These are phyloP conservation scores for Cladophialophora exuberans DNA, from an alignment of 2,329 filamentous ascomycete genomes.

Conservation along the genomic window DNA sequence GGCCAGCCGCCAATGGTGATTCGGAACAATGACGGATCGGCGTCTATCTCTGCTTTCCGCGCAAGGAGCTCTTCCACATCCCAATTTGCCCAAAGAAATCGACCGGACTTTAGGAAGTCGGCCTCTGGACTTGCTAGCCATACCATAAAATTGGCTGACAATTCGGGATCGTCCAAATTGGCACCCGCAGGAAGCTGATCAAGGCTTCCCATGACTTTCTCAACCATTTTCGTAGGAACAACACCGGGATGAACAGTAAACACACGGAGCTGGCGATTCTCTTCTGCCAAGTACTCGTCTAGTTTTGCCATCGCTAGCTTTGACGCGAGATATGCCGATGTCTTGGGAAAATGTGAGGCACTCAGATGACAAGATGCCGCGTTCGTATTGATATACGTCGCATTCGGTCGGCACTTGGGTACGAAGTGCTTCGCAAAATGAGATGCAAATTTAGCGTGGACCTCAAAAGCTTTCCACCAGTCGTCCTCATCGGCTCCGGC, in stretches of 20 bases:
- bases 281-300: slow-evolving; percentile 47
- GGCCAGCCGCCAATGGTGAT: slow-evolving; percentile 29
- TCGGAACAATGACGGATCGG: slow-evolving; percentile 16
- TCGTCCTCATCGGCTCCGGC: slow-evolving; percentile 40
- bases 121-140: slow-evolving; percentile 46
- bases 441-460: slow-evolving; percentile 52
- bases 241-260: slow-evolving; percentile 48
- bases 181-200: slow-evolving; percentile 24
- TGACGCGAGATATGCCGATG: slow-evolving; percentile 44
- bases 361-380: slow-evolving; percentile 15
- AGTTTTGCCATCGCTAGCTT: slow-evolving; percentile 49
- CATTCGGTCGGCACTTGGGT: slow-evolving; percentile 35
- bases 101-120: slow-evolving; percentile 43
- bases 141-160: slow-evolving; percentile 38
- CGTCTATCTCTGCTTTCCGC: slow-evolving; percentile 40
- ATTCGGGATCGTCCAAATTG: slow-evolving; percentile 22
- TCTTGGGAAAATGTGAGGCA: slow-evolving; percentile 9
- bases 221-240: slow-evolving; percentile 40
- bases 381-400: slow-evolving; percentile 42
- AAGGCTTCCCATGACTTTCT: slow-evolving; percentile 22
- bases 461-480: slow-evolving; percentile 50
- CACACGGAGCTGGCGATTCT: slow-evolving; percentile 45
- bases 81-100: slow-evolving; percentile 44
- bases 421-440: slow-evolving; percentile 46
- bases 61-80: slow-evolving; percentile 51